Percentiles rank a stretch among this genome's conserved stretches.
Conservation (phyloP, 176 grass and related monocot species). For the Eragrostis nindensis region DNA sequence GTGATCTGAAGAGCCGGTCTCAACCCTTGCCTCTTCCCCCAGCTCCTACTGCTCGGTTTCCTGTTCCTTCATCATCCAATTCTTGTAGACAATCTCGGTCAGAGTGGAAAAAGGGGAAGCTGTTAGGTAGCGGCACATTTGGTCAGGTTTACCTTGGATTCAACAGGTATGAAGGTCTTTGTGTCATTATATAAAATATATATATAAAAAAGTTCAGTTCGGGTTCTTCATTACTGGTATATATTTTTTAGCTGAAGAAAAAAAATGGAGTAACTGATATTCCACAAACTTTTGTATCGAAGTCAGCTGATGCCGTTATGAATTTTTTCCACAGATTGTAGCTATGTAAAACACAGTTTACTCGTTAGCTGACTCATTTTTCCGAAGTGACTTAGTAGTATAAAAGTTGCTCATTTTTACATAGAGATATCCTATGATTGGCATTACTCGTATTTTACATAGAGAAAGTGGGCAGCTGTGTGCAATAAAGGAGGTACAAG, state of each 20-base stretch:
- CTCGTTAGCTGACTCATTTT: too few relatives aligned
- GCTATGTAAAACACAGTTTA: too few relatives aligned
- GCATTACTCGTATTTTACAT: background rate
- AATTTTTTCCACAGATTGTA: too few relatives aligned
- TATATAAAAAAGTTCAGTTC: background rate
- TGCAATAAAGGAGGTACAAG: constrained; percentile 95
- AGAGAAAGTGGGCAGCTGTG: constrained; percentile 93
- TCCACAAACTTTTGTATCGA: too few relatives aligned
- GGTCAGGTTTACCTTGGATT: constrained; percentile 97
- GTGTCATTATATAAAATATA: background rate
- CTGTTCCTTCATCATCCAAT: constrained; percentile 39
- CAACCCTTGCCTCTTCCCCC: constrained; percentile 74
- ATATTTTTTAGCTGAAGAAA: background rate
- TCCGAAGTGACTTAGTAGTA: too few relatives aligned
- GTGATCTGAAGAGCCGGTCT: constrained; percentile 63
- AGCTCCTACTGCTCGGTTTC: constrained; percentile 25
- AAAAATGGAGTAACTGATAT: too few relatives aligned
- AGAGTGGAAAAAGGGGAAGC: constrained; percentile 78
- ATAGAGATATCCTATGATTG: background rate
- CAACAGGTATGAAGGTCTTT: constrained; percentile 56
- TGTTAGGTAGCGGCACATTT: constrained; percentile 90
- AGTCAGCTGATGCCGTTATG: too few relatives aligned
- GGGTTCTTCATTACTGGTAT: background rate
- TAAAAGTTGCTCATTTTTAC: background rate
- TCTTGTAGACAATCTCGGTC: constrained; percentile 39